Evolutionary conservation across 2,329 filamentous ascomycete species (phyloP), one percentile per base, ranked within the genome.

Genomic region (Pestalotiopsis sp.): DNA sequence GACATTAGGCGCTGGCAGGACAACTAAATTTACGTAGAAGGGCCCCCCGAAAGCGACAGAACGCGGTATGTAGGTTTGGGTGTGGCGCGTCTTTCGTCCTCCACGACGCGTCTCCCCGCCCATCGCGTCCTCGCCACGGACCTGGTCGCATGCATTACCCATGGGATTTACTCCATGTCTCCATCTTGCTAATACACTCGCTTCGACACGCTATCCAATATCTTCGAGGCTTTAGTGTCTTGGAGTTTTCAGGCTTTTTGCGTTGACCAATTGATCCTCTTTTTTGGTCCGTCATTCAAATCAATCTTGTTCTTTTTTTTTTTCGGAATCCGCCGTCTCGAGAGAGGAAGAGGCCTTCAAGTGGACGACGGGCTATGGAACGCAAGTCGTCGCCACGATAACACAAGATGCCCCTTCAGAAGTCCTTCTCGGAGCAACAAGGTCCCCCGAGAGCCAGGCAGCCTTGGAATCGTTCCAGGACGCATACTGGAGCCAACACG

Each of bases 391-490:
- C 14, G 36, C 20, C 56, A 49, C 56, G 56, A 39, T 66, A 66
- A n/a, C 66, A 72, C 13, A 49, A 68, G 61, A 83, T 83, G 81
- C 79, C 80, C 73, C 78, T 82, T 57, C 78, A 80, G 68, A 82
- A 82, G 71, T 81, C 81, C 6, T 77, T 80, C 57, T 83, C 81
- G 31, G 82, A 83, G 69, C 79, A 80, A 68, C 78, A 77, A 69
- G 74, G 74, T 69, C 75, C 76, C 67, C 68, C 74, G 58, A 77
- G 73, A 71, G 72, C 68, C 66, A 77, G 75, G 17, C 75, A 76
- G 63, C 82, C 83, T 75, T 89, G 87, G 87, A 83, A 85, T 73
- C 83, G 87, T 73, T 84, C 85, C 38, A 86, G 83, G 72, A 88
- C 85, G 75, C 82, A 87, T 74, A 82, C 86, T 4, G 76, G 80